phyloP scores from a whole-genome alignment of 108 stramenopile species.

The Fistulifera pelliculosa region DNA sequence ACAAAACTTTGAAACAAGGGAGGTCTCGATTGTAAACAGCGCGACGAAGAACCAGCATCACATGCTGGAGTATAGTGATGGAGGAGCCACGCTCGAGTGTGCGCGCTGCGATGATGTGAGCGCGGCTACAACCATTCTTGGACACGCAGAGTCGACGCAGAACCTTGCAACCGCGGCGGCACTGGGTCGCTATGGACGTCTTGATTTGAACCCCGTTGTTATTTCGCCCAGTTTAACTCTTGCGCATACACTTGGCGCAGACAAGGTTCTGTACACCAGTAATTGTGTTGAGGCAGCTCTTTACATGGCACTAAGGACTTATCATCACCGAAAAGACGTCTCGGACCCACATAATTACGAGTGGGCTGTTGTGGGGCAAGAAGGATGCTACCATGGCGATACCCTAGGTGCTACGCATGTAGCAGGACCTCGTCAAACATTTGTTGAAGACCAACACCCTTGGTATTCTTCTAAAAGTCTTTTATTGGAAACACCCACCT shows the following conservation, averaged over 20 bases:
- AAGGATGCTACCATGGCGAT: constrained; percentile 23
- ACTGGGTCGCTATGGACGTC: constrained; percentile 18
- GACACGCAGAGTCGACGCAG: constrained; percentile 15
- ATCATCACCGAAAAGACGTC: constrained; percentile 10
- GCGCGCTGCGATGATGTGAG: constrained; percentile 1
- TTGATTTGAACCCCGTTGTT: constrained; percentile 18
- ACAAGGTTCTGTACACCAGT: constrained; percentile 14
- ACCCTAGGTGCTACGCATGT: constrained; percentile 19
- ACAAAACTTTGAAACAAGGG: constrained; percentile 5
- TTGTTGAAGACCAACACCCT: constrained; percentile 20
- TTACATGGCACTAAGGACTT: constrained; percentile 22
- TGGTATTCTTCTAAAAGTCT: constrained; percentile 23
- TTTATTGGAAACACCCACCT: constrained; percentile 13
- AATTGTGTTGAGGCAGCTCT: constrained; percentile 20
- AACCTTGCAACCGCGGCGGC: constrained; percentile 16
- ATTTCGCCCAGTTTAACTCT: constrained; percentile 10
- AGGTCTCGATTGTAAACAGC: constrained; percentile 16
- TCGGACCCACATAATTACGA: background rate
- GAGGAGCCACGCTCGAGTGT: constrained; percentile 3
- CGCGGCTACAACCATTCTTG: constrained; percentile 14
- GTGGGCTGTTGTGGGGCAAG: constrained; percentile 10
- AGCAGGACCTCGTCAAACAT: constrained; percentile 17
- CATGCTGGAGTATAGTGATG: no score
- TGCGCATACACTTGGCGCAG: constrained; percentile 8
- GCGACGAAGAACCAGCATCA: constrained; percentile 7